Conservation (phyloP, 2,329 filamentous ascomycete species). For the Cytospora piceicola region DNA sequence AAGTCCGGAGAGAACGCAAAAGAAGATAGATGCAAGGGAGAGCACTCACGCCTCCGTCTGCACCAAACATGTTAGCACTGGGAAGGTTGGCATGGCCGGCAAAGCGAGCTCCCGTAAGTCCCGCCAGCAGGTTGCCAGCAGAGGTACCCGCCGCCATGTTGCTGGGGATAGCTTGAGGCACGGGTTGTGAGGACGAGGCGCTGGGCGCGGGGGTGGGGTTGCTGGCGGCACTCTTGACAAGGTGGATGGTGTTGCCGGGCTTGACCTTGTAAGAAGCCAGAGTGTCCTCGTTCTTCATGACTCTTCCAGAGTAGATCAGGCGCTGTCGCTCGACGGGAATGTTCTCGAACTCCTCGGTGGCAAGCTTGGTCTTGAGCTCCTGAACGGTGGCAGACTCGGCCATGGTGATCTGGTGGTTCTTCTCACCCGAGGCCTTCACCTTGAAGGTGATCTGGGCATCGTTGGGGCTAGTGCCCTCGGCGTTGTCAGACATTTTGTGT, state of each 20-base stretch:
- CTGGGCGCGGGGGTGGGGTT: slow-evolving; percentile 60
- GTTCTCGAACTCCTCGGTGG: slow-evolving; percentile 80
- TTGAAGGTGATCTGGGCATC: slow-evolving; percentile 90
- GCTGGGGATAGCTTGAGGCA: slow-evolving; percentile 66
- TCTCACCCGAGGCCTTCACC: slow-evolving; percentile 94
- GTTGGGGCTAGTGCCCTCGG: slow-evolving; percentile 59
- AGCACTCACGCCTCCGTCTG: slow-evolving; percentile 84
- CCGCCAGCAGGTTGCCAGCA: slow-evolving; percentile 87
- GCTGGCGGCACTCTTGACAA: slow-evolving; percentile 95
- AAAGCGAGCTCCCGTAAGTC: slow-evolving; percentile 89
- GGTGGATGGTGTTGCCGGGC: slow-evolving; percentile 90
- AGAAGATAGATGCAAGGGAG: background rate
- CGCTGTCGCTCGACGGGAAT: slow-evolving; percentile 87
- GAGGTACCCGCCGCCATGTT: slow-evolving; percentile 78
- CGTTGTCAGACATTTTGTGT: slow-evolving; percentile 66
- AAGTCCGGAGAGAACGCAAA: background rate
- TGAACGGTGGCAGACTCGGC: slow-evolving; percentile 74
- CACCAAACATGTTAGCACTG: slow-evolving; percentile 85
- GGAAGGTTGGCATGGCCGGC: slow-evolving; percentile 90
- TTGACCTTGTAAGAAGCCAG: slow-evolving; percentile 92
- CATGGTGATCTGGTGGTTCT: slow-evolving; percentile 82
- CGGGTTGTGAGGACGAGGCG: slow-evolving; percentile 47
- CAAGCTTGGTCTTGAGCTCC: slow-evolving; percentile 89
- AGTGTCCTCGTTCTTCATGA: slow-evolving; percentile 92
- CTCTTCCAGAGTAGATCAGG: slow-evolving; percentile 94